Percentiles rank a stretch among this genome's conserved stretches.
These are phyloP conservation scores for Globisporangium nagaii DNA, from an alignment of 352 stramenopile species.

Conservation along the genomic window DNA sequence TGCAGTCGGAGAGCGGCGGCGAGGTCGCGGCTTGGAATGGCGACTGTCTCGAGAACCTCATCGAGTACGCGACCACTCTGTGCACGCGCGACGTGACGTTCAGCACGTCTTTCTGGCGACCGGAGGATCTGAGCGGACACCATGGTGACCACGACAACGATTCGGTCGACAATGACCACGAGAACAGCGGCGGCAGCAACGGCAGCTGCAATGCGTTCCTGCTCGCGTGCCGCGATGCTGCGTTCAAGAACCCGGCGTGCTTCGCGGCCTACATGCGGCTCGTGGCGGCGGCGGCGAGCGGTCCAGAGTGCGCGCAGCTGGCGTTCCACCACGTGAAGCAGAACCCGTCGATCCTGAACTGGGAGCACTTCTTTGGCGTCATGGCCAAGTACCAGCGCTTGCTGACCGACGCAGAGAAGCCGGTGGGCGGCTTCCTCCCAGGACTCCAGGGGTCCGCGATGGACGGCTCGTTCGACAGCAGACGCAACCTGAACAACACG, in stretches of 20 bases:
- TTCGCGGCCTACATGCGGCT: slow-evolving; percentile 72
- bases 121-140: slow-evolving; percentile 14
- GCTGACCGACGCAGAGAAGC: slow-evolving; percentile 67
- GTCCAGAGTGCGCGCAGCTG: slow-evolving; percentile 62
- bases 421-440: slow-evolving; percentile 26
- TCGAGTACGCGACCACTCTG: slow-evolving; percentile 63
- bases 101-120: slow-evolving; percentile 59
- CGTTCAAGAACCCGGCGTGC: slow-evolving; percentile 70
- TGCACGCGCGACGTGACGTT: slow-evolving; percentile 54
- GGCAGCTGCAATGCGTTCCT: slow-evolving; percentile 62
- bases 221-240: slow-evolving; percentile 60
- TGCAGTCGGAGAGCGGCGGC: slow-evolving; percentile 57
- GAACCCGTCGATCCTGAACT: slow-evolving; percentile 71
- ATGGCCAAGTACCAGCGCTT: slow-evolving; percentile 84
- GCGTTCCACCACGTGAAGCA: slow-evolving; percentile 86
- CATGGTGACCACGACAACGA: slow-evolving; percentile 21
- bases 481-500: slow-evolving; percentile 12
- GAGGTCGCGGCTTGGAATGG: slow-evolving; percentile 57
- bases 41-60: slow-evolving; percentile 75
- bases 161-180: slow-evolving; percentile 25
- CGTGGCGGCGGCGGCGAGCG: slow-evolving; percentile 56
- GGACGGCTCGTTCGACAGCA: slow-evolving; percentile 6
- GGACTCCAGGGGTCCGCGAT: slow-evolving; percentile 9
- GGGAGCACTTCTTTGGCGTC: slow-evolving; percentile 81
- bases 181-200: slow-evolving; percentile 19